Evolutionary conservation across 768 basidiomycete genomes (phyloP), one percentile per base, ranked within the genome.

Genomic region (Russula sp.): DNA sequence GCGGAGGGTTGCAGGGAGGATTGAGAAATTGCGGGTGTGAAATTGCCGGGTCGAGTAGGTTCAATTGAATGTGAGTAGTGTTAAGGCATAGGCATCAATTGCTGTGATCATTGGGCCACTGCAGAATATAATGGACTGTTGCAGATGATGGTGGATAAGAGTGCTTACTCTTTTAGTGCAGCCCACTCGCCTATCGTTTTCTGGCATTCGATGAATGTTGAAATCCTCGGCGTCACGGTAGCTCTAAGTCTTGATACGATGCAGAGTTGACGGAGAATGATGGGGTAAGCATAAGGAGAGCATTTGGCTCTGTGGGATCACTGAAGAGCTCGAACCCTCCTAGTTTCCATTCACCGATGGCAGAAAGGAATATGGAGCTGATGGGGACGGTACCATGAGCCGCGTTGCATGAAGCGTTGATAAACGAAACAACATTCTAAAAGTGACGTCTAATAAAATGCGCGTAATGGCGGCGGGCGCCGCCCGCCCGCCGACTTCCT

Each of bases 271-370:
- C 37, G 61, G 45, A 2, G n/a, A 20, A 66, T 27, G 10, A 31
- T 54, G 31, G 49, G 61, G 44, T 53, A 69, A 68, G 70, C 68
- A 75, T 88, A 71, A 94, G 77, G 18, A 90, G 82, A 37, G 89
- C 83, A 50, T 79, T 73, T 14, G 90, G 86, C 57, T 98, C 96
- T 68, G 85, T 89, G 9, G 87, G 81, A 67, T 82, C 91, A 68
- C 92, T 94, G 65, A 97, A 73, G 0, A 96, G 75, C 70, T 99
- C 97, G 70, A 98, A 94, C 1, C 96, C 96, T 20, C 92, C 95
- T 7, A 99, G 77, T 70, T 91, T 91, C 97, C 96, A 98, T 77
- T 99, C 97, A 6, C 96, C 92, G 0, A 93, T 91, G 0, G 88
- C 87, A 1, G 96, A 93, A 56, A 97, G 84, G 71, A 97, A 98